Percentiles rank a stretch among this genome's conserved stretches.
phyloP scores from a whole-genome alignment of 345 rosid genomes.

The Populus davidiana region DNA sequence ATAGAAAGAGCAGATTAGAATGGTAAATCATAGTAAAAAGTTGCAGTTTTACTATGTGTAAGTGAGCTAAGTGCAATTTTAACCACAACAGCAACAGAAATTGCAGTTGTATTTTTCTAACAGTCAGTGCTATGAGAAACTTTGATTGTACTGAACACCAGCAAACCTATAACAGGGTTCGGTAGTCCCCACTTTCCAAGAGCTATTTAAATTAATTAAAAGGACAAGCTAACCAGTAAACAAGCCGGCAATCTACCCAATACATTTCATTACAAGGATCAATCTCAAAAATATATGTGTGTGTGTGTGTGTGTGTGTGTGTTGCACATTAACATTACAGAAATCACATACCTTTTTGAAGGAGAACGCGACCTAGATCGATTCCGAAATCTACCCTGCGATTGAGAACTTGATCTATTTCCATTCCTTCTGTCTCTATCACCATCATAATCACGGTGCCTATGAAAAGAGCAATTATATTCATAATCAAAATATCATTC shows the following conservation, averaged over 20 bases:
- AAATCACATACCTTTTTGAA: slow-evolving; percentile 21
- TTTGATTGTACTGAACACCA: neutral
- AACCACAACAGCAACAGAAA: neutral
- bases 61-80: neutral
- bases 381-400: slow-evolving; percentile 18
- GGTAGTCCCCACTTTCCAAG: neutral
- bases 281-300: neutral
- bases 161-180: neutral
- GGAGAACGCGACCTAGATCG: slow-evolving; percentile 29
- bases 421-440: slow-evolving; percentile 23
- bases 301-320: neutral
- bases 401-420: slow-evolving; percentile 15
- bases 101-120: neutral
- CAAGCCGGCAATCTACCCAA: neutral
- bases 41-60: neutral
- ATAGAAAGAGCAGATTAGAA: neutral
- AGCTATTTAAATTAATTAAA: neutral
- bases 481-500: neutral
- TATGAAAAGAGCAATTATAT: neutral
- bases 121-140: neutral
- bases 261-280: neutral
- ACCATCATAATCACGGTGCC: slow-evolving; percentile 19
- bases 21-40: neutral
- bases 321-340: neutral
- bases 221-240: neutral